phyloP scores from a whole-genome alignment of 2,329 filamentous ascomycete species.

The Botrytis cinerea region DNA sequence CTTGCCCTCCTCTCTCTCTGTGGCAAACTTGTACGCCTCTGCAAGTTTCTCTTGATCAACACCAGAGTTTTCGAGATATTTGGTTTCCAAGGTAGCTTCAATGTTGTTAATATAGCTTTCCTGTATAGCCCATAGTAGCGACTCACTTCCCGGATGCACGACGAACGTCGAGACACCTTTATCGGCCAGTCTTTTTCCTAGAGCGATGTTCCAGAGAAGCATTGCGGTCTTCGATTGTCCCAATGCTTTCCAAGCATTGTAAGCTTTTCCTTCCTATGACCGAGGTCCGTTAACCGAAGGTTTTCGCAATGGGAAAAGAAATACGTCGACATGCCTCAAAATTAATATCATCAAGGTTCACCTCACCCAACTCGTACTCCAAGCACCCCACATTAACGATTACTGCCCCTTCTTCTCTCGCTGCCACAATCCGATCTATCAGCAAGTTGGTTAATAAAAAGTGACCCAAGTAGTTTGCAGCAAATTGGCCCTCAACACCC shows the following conservation, averaged over 20 bases:
- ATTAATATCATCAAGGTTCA: slow-evolving; percentile 45
- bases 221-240: not conserved
- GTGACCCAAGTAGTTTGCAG: slow-evolving; percentile 38
- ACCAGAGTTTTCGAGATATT: not conserved
- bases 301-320: not conserved
- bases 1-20: not conserved
- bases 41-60: not conserved
- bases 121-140: not conserved
- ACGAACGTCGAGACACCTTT: not conserved
- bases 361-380: slow-evolving; percentile 43
- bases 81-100: slow-evolving; percentile 1
- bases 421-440: slow-evolving; percentile 31
- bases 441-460: slow-evolving; percentile 40
- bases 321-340: slow-evolving; percentile 33
- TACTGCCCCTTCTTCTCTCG: slow-evolving; percentile 29
- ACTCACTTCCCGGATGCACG: slow-evolving; percentile 2
- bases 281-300: not conserved
- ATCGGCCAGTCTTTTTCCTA: not conserved
- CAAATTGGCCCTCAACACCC: slow-evolving; percentile 43
- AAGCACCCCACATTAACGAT: slow-evolving; percentile 47
- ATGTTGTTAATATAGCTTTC: not conserved
- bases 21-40: not conserved
- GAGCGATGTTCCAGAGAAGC: slow-evolving; percentile 1
- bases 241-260: slow-evolving; percentile 5
- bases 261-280: not conserved